These are phyloP conservation scores for Domatiomyces catenatus DNA, from an alignment of 2,329 filamentous ascomycete species.

Conservation along the genomic window DNA sequence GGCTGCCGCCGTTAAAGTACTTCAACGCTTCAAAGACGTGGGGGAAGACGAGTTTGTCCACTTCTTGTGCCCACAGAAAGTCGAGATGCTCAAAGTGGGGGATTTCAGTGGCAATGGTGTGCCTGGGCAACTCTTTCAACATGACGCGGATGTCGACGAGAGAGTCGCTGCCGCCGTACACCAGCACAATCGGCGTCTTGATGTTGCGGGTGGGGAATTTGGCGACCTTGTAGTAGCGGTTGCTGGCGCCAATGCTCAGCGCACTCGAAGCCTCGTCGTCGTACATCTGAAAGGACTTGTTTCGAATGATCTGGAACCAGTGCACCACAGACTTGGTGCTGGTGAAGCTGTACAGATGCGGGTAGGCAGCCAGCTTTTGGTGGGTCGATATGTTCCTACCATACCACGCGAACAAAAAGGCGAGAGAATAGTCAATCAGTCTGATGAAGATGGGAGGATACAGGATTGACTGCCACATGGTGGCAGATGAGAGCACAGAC, in stretches of 20 bases:
- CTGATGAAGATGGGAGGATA: slow-evolving; percentile 89
- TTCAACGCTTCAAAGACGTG: slow-evolving; percentile 84
- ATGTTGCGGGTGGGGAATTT: slow-evolving; percentile 96
- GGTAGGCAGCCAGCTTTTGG: slow-evolving; percentile 90
- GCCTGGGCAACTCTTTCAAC: slow-evolving; percentile 70
- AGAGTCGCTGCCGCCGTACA: slow-evolving; percentile 89
- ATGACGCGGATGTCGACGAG: slow-evolving; percentile 87
- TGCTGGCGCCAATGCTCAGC: slow-evolving; percentile 52
- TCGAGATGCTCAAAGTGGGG: slow-evolving; percentile 93
- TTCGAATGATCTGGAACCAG: slow-evolving; percentile 98
- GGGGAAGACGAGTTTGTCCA: slow-evolving; percentile 69
- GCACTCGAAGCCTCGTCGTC: slow-evolving; percentile 82
- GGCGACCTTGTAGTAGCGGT: slow-evolving; percentile 88
- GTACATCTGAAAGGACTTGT: slow-evolving; percentile 94
- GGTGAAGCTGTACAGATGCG: slow-evolving; percentile 91
- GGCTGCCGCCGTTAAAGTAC: slow-evolving; percentile 33
- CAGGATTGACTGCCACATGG: slow-evolving; percentile 92
- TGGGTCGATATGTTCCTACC: slow-evolving; percentile 66
- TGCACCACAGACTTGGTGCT: slow-evolving; percentile 95
- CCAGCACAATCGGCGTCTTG: slow-evolving; percentile 79
- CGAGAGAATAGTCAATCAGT: slow-evolving; percentile 65
- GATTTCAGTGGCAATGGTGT: slow-evolving; percentile 74
- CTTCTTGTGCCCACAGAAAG: slow-evolving; percentile 84
- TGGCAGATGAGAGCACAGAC: slow-evolving; percentile 79
- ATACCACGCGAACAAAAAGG: slow-evolving; percentile 80